phyloP scores from a whole-genome alignment of 129 eudicot genomes.

The Pulicaria dysenterica region DNA sequence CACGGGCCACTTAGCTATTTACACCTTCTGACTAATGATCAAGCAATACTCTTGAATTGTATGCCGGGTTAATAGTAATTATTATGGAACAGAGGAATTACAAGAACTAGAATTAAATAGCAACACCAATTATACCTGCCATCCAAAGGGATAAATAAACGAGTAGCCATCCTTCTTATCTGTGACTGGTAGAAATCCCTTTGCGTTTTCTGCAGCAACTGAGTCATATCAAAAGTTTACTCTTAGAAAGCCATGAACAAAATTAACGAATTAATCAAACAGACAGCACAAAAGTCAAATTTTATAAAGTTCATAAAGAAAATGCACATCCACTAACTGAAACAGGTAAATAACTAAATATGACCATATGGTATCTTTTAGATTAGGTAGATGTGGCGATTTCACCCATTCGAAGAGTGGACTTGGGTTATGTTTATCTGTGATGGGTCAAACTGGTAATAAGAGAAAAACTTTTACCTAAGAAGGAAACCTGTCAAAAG shows the following conservation, averaged over 20 bases:
- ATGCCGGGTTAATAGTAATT: neutral
- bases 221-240: constrained; percentile 71
- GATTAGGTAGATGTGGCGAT: neutral
- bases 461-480: neutral
- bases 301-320: constrained; percentile 9
- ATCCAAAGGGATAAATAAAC: constrained; percentile 90
- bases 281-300: neutral
- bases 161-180: constrained; percentile 89
- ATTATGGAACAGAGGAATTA: neutral
- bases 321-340: neutral
- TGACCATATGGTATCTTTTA: neutral
- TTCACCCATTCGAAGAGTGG: neutral
- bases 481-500: neutral
- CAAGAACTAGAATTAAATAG: constrained; percentile 3
- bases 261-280: constrained; percentile 13
- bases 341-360: constrained; percentile 4
- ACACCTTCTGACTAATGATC: neutral
- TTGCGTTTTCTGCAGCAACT: constrained; percentile 96
- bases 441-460: neutral
- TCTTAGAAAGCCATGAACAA: constrained; percentile 48
- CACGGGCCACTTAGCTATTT: no score
- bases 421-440: neutral
- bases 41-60: neutral
- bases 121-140: constrained; percentile 67
- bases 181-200: constrained; percentile 75